These are phyloP conservation scores for Coniochaeta pulveracea DNA, from an alignment of 2,329 filamentous ascomycete species.

Conservation along the genomic window DNA sequence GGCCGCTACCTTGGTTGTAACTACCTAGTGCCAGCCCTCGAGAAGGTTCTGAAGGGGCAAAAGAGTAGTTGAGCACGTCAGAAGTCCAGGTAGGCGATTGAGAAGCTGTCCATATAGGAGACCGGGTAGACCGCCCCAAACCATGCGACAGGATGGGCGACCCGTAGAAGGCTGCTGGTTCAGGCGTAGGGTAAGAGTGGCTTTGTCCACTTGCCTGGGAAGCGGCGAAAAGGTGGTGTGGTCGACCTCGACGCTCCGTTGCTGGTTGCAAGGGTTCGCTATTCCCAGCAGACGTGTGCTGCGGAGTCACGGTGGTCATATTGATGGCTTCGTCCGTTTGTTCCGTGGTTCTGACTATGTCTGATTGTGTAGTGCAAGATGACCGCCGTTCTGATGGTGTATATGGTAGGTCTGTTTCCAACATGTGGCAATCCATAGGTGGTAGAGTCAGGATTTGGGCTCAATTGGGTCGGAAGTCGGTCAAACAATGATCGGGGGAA, in stretches of 20 bases:
- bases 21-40: background rate
- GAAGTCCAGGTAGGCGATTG: background rate
- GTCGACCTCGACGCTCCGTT: background rate
- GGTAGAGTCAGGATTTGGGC: too few relatives aligned
- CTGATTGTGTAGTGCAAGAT: constrained; percentile 1
- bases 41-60: background rate
- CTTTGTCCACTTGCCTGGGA: constrained; percentile 3
- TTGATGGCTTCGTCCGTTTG: background rate
- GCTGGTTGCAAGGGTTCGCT: background rate
- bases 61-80: background rate
- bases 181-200: background rate
- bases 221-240: background rate
- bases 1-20: background rate
- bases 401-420: too few relatives aligned
- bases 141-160: background rate
- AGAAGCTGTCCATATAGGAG: background rate
- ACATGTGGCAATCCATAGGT: too few relatives aligned
- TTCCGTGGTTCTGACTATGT: background rate
- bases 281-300: background rate
- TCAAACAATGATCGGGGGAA: background rate
- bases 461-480: background rate
- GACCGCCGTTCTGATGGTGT: too few relatives aligned
- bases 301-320: constrained; percentile 1
- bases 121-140: background rate
- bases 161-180: background rate